These are phyloP conservation scores for Calonectria hongkongensis DNA, from an alignment of 2,329 filamentous ascomycete genomes.

Conservation along the genomic window DNA sequence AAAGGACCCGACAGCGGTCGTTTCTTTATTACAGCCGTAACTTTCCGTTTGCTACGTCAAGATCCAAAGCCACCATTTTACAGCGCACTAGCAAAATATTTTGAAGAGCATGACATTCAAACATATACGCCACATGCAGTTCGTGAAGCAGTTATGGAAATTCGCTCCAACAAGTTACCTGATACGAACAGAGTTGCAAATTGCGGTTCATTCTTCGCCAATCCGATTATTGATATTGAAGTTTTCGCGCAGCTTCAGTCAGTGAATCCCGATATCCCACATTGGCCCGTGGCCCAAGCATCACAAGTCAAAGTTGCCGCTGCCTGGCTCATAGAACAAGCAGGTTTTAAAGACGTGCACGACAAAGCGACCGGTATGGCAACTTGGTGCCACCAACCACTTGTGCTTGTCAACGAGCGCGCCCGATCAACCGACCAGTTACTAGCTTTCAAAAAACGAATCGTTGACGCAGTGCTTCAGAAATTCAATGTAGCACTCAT, in stretches of 20 bases:
- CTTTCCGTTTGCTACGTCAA: background rate
- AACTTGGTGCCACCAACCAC: background rate
- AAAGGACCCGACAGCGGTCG: background rate
- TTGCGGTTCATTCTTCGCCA: constrained; percentile 1
- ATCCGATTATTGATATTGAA: background rate
- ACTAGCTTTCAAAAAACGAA: background rate
- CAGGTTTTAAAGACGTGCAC: background rate
- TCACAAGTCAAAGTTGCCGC: background rate
- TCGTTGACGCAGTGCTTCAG: background rate
- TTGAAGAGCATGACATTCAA: background rate
- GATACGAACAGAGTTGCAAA: background rate
- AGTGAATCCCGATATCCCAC: background rate
- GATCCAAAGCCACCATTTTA: constrained; percentile 1
- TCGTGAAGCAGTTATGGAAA: constrained; percentile 1
- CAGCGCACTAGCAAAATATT: background rate
- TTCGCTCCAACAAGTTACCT: background rate
- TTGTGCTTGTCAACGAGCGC: constrained; percentile 3
- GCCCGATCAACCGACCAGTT: background rate
- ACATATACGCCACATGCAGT: background rate
- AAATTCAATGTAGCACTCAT: background rate
- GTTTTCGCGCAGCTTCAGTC: background rate
- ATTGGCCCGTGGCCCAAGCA: background rate
- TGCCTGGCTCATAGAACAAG: constrained; percentile 12
- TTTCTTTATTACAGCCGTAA: constrained; percentile 4
- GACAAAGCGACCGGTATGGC: constrained; percentile 10